Evolutionary conservation across 805 yeast species (phyloP), one percentile per base, ranked within the genome.

Genomic region (Cyberlindnera xylosilytica): DNA sequence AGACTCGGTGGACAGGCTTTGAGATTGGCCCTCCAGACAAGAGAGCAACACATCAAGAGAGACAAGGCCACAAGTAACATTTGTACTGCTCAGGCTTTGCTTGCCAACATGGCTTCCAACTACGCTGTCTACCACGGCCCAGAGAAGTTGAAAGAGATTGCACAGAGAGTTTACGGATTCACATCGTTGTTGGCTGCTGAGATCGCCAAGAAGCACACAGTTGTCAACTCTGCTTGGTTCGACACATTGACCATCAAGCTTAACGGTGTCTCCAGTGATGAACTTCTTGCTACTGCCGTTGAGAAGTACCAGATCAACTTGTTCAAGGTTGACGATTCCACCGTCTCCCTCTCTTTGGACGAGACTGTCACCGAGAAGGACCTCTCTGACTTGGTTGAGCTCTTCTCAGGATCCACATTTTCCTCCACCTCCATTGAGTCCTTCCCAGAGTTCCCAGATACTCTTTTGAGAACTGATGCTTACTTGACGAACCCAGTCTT

Each of bases 21-120:
- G 47, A 79, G 99, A 63, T 73, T 93, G 54, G 98, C 99, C 4
- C 74, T 93, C 53, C 99, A 93, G 71, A 93, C 99, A 4, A 84
- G 99, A 68, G 99, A 93, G 65, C 99, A 93, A 64, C 99, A 93
- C 64, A 93, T 93, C 61, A 87, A 90, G 65, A 79, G 99, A 64
- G 99, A 93, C 63, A 90, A 87, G 68, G 99, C 99, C 13, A 93
- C 99, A 16, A 88, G 97, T 23, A 93, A 93, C 63, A 93, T 93
- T 45, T 93, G 99, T 70, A 93, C 99, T 16, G 97, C 99, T 8
- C 99, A 93, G 71, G 97, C 97, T 19, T 72, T 93, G 42, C 70
- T 93, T 49, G 99, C 99, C 16, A 93, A 93, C 63, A 88, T 93
- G 70, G 82, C 97, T 18, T 89, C 97, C 20, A 88, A 85, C 78